A percentile compares a stretch with the other conserved stretches of the same genome.
These are phyloP conservation scores for Colletotrichum sp. DNA, from an alignment of 2,329 filamentous ascomycete genomes.

Conservation along the genomic window DNA sequence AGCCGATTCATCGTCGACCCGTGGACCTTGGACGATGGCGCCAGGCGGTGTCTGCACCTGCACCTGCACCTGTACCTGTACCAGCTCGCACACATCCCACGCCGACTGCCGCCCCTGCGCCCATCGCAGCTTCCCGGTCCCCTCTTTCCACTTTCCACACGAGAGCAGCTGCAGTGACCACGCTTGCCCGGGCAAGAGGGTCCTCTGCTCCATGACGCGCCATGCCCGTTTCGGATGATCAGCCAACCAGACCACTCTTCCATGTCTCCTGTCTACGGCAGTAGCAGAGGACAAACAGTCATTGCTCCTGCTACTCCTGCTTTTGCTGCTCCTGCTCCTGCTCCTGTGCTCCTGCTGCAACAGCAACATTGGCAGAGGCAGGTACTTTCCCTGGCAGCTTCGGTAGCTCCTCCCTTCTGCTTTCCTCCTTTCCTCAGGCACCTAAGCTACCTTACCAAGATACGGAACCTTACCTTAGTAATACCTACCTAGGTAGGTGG, in stretches of 20 bases:
- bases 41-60: background rate
- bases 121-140: background rate
- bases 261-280: background rate
- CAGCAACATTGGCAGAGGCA: background rate
- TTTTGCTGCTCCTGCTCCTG: background rate
- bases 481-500: background rate
- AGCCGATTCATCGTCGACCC: slow-evolving; percentile 6
- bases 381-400: background rate
- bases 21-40: background rate
- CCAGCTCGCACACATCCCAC: background rate
- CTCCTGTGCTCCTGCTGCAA: background rate
- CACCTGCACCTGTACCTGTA: background rate
- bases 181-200: background rate
- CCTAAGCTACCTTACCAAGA: background rate
- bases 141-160: background rate
- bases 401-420: background rate
- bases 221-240: slow-evolving; percentile 14
- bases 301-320: background rate
- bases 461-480: background rate
- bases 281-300: background rate
- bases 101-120: background rate
- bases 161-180: background rate
- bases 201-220: background rate
- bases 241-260: background rate
- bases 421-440: background rate